Evolutionary conservation across 108 stramenopile genomes (phyloP).

Genomic region (Pseudonitzschia delicatissima): DNA sequence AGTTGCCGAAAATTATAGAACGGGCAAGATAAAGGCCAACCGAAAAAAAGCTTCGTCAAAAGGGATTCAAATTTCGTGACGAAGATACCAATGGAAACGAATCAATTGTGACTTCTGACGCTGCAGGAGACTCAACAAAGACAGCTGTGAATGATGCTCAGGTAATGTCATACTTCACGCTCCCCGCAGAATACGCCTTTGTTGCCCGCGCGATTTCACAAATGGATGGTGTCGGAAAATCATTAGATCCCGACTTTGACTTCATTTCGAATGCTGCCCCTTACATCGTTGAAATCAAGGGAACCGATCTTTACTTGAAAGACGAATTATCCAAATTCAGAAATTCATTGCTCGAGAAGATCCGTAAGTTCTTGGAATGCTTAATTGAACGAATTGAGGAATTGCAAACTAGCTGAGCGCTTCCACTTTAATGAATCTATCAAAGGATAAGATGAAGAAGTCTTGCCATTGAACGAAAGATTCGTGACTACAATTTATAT

Average conservation of each 20-base stretch:
- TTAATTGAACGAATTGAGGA: too few species aligned
- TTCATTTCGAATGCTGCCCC: slow-evolving; percentile 81
- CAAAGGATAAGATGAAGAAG: background rate
- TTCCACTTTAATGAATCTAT: too few species aligned
- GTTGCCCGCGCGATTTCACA: slow-evolving; percentile 82
- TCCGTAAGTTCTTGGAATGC: too few species aligned
- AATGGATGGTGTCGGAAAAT: slow-evolving; percentile 84
- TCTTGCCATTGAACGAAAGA: background rate
- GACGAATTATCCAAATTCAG: slow-evolving; percentile 48
- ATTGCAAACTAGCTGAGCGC: too few species aligned
- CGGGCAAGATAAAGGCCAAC: slow-evolving; percentile 69
- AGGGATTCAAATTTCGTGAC: slow-evolving; percentile 35
- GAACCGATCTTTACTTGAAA: slow-evolving; percentile 55
- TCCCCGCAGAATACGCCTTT: slow-evolving; percentile 87
- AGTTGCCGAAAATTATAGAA: slow-evolving; percentile 71
- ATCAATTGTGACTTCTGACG: slow-evolving; percentile 7
- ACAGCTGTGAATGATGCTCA: slow-evolving; percentile 55
- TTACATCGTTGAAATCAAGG: slow-evolving; percentile 81
- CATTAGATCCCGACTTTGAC: slow-evolving; percentile 78
- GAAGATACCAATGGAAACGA: slow-evolving; percentile 27
- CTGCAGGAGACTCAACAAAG: slow-evolving; percentile 4
- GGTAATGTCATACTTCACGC: slow-evolving; percentile 76
- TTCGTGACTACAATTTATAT: too few species aligned
- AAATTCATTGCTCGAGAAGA: too few species aligned
- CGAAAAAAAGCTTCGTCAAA: slow-evolving; percentile 32